phyloP scores from a whole-genome alignment of 1,139 yeast genomes.

The Yamadazyma siamensis region DNA sequence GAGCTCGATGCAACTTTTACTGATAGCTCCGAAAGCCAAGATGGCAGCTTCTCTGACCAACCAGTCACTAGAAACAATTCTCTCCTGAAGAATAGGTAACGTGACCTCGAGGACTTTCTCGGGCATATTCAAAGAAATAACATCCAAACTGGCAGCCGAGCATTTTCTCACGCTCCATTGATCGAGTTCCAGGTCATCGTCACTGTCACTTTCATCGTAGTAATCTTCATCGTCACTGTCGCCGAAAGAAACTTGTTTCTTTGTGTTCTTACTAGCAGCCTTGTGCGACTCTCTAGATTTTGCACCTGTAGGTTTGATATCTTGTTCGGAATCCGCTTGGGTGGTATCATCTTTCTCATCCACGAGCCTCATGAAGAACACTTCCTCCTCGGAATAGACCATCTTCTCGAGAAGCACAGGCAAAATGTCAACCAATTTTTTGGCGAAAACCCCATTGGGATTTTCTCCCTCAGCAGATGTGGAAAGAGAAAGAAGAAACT shows the following conservation, averaged over 20 bases:
- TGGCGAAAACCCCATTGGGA: conserved; percentile 47
- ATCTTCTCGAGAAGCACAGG: conserved; percentile 78
- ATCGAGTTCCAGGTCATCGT: conserved; percentile 56
- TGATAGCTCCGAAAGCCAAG: conserved; percentile 91
- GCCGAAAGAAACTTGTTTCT: conserved; percentile 7
- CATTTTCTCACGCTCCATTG: conserved; percentile 94
- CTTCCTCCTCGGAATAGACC: conserved; percentile 86
- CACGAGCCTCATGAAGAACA: conserved; percentile 62
- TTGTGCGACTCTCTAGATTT: conserved; percentile 67
- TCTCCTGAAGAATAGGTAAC: conserved; percentile 72
- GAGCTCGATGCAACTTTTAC: conserved; percentile 78
- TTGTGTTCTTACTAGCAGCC: conserved; percentile 16
- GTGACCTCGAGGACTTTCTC: conserved; percentile 62
- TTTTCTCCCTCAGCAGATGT: conserved; percentile 48
- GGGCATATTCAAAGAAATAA: conserved; percentile 68
- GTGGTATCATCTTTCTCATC: conserved; percentile 69
- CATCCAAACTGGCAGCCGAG: conserved; percentile 88
- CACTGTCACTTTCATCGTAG: conserved; percentile 63
- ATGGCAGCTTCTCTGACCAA: conserved; percentile 90
- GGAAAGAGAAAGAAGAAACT: conserved; percentile 76
- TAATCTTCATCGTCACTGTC: conserved; percentile 32
- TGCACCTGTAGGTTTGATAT: conserved; percentile 74
- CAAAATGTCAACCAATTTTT: conserved; percentile 58
- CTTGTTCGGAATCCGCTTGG: conserved; percentile 79
- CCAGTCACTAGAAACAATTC: conserved; percentile 73